Percentiles rank a stretch among this genome's conserved stretches.
phyloP scores from a whole-genome alignment of 371 early-diverging fungal genomes.

The Amoeboaphelidium protococcarum region DNA sequence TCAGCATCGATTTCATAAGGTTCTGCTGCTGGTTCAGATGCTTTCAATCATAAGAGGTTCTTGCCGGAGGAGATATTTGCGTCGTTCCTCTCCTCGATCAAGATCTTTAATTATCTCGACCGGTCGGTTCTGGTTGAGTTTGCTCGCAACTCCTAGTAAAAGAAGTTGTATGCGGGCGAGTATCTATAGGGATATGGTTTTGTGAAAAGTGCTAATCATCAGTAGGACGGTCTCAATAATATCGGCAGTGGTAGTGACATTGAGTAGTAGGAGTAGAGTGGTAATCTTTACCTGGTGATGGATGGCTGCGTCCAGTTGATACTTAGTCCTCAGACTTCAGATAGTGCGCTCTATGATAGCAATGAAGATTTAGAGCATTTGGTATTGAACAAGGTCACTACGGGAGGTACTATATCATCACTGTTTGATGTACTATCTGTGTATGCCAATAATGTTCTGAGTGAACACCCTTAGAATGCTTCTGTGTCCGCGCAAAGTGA shows the following conservation, averaged over 20 bases:
- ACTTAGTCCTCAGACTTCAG: neutral
- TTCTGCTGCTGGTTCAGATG: neutral
- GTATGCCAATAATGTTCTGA: constrained; percentile 37
- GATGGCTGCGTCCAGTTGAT: neutral
- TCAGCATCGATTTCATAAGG: neutral
- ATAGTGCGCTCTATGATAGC: neutral
- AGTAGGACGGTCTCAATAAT: no score
- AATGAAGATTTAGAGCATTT: constrained; percentile 17
- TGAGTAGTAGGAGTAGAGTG: neutral
- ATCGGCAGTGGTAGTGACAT: no score
- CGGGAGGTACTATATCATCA: constrained; percentile 73
- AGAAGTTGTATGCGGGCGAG: neutral
- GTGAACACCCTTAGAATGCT: neutral
- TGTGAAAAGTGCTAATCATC: no score
- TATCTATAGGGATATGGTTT: neutral
- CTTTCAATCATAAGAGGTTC: neutral
- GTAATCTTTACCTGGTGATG: neutral
- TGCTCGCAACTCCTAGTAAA: neutral
- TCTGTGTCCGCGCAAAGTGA: neutral
- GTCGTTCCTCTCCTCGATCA: neutral
- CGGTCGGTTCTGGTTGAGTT: neutral
- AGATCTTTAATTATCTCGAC: neutral
- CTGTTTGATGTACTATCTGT: constrained; percentile 72
- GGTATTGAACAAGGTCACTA: constrained; percentile 54
- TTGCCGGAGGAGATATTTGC: neutral